These are phyloP conservation scores for Russula abietina DNA, from an alignment of 768 basidiomycete species.

Conservation along the genomic window DNA sequence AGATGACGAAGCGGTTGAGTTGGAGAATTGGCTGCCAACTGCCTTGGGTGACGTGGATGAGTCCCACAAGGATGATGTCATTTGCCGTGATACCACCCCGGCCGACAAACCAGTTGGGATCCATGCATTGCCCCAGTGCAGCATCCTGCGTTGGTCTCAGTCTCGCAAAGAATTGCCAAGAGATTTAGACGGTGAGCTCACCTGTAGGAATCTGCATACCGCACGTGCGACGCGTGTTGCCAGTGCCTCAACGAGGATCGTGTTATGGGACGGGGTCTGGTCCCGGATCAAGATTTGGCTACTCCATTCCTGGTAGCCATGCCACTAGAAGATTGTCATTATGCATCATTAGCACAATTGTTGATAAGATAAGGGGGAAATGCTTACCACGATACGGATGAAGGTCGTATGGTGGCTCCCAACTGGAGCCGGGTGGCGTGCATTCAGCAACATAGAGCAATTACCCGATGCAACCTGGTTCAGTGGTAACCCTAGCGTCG, in stretches of 20 bases:
- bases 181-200: background rate
- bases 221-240: background rate
- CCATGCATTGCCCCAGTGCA: background rate
- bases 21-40: background rate
- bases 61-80: slow-evolving; percentile 13
- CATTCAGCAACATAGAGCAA: background rate
- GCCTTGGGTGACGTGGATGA: slow-evolving; percentile 15
- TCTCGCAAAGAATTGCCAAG: background rate
- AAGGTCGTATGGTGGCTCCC: background rate
- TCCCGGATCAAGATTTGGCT: slow-evolving; percentile 12
- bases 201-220: slow-evolving; percentile 10
- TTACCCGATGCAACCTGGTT: background rate
- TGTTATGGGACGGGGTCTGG: background rate
- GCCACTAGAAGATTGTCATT: slow-evolving; percentile 21
- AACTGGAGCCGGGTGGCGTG: background rate
- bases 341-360: too few species aligned
- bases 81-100: slow-evolving; percentile 8
- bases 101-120: slow-evolving; percentile 4
- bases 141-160: background rate
- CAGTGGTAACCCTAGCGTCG: background rate
- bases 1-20: background rate
- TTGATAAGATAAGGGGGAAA: background rate
- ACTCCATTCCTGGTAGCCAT: background rate
- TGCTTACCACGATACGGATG: slow-evolving; percentile 11
- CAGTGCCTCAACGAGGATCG: background rate